Evolutionary conservation across 495 filamentous ascomycete species (phyloP).

Genomic region (Aspergillus asperescens): DNA sequence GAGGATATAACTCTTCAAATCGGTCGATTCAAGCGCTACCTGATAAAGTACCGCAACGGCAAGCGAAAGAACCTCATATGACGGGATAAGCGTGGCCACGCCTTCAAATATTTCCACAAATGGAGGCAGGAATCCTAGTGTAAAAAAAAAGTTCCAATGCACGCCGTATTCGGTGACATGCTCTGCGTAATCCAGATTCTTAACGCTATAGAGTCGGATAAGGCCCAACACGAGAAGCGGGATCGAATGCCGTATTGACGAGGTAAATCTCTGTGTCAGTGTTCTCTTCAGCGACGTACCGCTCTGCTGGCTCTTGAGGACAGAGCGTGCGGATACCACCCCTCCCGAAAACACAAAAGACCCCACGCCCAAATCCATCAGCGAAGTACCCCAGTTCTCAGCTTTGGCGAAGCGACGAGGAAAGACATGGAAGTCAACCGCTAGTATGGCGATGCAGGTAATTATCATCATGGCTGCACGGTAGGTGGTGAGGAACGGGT

Average conservation of each 20-base stretch:
- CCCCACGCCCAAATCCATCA: slow-evolving; percentile 97
- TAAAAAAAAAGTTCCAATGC: slow-evolving; percentile 99
- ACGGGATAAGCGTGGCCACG: slow-evolving; percentile 52
- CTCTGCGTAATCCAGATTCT: slow-evolving; percentile 91
- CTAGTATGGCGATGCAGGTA: slow-evolving; percentile 90
- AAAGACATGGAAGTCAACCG: slow-evolving; percentile 91
- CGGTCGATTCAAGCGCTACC: slow-evolving; percentile 65
- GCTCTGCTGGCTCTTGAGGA: slow-evolving; percentile 63
- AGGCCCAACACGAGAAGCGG: slow-evolving; percentile 79
- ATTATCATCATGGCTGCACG: slow-evolving; percentile 87
- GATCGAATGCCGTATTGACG: slow-evolving; percentile 69
- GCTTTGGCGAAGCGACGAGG: slow-evolving; percentile 94
- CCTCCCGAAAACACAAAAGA: slow-evolving; percentile 96
- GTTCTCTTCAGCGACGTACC: slow-evolving; percentile 28
- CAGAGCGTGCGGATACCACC: slow-evolving; percentile 81
- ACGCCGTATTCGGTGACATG: slow-evolving; percentile 98
- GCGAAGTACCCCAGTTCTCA: slow-evolving; percentile 94
- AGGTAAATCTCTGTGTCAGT: slow-evolving; percentile 50
- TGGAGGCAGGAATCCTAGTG: slow-evolving; percentile 79
- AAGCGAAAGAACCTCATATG: slow-evolving; percentile 66
- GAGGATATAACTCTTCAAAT: slow-evolving; percentile 76
- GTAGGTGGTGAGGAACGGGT: slow-evolving; percentile 88
- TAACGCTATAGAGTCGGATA: slow-evolving; percentile 79
- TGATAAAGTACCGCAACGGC: slow-evolving; percentile 64
- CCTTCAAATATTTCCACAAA: slow-evolving; percentile 85